A percentile compares a stretch with the other conserved stretches of the same genome.
phyloP scores from a whole-genome alignment of 1,139 yeast genomes.

The Pichia sp. region DNA sequence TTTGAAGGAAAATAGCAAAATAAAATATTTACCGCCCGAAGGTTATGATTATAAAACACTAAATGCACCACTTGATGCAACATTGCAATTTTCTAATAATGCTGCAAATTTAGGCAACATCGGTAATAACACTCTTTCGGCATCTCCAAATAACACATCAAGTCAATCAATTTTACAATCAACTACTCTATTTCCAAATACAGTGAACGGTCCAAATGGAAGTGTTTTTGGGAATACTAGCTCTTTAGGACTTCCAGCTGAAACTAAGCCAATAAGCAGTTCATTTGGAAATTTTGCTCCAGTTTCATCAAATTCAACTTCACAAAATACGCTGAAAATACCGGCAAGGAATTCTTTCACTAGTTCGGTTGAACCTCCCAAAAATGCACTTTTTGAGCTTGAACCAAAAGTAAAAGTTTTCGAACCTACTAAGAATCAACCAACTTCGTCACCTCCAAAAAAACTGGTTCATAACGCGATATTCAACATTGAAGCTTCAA shows the following conservation, averaged over 20 bases:
- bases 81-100: neutral
- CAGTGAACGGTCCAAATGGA: neutral
- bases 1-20: neutral
- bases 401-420: neutral
- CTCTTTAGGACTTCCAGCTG: neutral
- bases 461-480: conserved; percentile 16
- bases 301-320: neutral
- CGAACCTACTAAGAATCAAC: neutral
- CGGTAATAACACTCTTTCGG: neutral
- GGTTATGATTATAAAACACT: neutral
- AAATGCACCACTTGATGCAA: neutral
- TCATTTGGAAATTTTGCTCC: neutral
- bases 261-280: neutral
- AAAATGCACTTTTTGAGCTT: neutral
- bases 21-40: neutral
- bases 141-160: neutral
- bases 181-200: neutral
- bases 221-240: neutral
- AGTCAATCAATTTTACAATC: neutral
- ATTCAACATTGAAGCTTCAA: conserved; percentile 18
- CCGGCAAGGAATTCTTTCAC: neutral
- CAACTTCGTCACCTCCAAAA: conserved; percentile 5
- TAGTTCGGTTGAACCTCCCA: neutral
- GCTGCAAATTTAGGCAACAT: neutral
- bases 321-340: neutral